These are phyloP conservation scores for Insectozyma bohioensis DNA, from an alignment of 1,139 yeast species.

Conservation along the genomic window DNA sequence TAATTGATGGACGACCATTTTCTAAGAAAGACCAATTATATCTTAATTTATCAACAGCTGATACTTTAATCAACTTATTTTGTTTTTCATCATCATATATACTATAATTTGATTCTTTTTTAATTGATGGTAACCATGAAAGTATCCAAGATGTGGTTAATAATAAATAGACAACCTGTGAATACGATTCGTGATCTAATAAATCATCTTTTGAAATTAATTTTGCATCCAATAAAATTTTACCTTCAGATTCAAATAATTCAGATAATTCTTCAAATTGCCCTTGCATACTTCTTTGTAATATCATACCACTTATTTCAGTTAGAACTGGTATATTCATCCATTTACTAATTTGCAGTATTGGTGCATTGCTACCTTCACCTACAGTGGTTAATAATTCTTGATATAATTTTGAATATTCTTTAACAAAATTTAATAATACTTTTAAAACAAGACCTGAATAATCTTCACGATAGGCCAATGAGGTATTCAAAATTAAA, in stretches of 20 bases:
- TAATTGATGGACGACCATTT: constrained; percentile 34
- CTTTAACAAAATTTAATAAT: constrained; percentile 30
- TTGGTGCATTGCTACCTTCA: constrained; percentile 18
- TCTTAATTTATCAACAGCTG: constrained; percentile 46
- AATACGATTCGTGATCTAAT: constrained; percentile 45
- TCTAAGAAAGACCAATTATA: constrained; percentile 60
- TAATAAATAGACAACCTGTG: constrained; percentile 49
- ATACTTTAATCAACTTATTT: constrained; percentile 18
- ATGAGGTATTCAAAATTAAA: constrained; percentile 59
- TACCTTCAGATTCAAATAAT: constrained; percentile 34
- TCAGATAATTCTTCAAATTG: constrained; percentile 5
- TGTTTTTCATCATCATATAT: constrained; percentile 26
- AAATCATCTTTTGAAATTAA: constrained; percentile 40
- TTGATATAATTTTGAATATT: constrained; percentile 31
- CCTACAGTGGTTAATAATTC: constrained; percentile 27
- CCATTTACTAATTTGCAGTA: constrained; percentile 44
- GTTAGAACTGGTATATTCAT: constrained; percentile 36
- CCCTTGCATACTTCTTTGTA: constrained; percentile 14
- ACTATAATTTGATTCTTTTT: constrained; percentile 40
- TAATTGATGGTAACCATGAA: constrained; percentile 55
- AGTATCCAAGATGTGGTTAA: constrained; percentile 49
- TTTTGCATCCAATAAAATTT: constrained; percentile 24
- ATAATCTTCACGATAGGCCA: constrained; percentile 53
- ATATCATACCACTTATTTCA: constrained; percentile 32
- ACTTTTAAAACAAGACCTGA: constrained; percentile 44